Evolutionary conservation across 352 stramenopile species (phyloP), one percentile per base, ranked within the genome.

Genomic region (Pythium scleroteichum): DNA sequence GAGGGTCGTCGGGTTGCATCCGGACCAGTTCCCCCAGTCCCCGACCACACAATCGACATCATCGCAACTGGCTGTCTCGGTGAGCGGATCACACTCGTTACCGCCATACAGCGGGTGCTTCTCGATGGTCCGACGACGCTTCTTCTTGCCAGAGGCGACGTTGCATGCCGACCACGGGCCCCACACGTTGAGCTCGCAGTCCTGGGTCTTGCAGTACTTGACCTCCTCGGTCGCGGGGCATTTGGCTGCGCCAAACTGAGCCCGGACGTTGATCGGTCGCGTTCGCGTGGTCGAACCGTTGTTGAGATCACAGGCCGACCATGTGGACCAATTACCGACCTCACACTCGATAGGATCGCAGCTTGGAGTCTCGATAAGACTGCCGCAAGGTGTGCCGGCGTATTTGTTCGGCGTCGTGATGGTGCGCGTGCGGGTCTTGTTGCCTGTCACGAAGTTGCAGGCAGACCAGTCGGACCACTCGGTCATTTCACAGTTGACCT

Each of bases 21-120:
- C 69, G 0, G 76, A 82, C 78, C 78, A 90, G 19, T 32, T 44
- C 16, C 62, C 71, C 80, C 80, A 90, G 46, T 71, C 68, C 16
- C 76, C 64, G 0, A 88, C 49, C 20, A 56, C 48, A 23, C 82
- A 92, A 22, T 75, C 49, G 0, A 69, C 64, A 4, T 65, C 29
- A 17, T 75, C 65, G 26, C 83, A 93, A 33, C 56, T 73, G 17
- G 47, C 68, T 2, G 59, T 70, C 48, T 90, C 73, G 0, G 29
- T 71, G 16, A 88, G 60, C 1, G 52, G 27, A 0, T 76, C 74
- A 40, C 79, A 91, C 8, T 59, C 35, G 3, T 48, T 63, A 16
- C 82, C 82, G 2, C 66, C 66, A 48, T 72, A 73, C 0, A 71
- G 24, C 2, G 70, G 48, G 45, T 84, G 69, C 24, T 84, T 58